Evolutionary conservation across 2,329 filamentous ascomycete genomes (phyloP), one percentile per base, ranked within the genome.

Genomic region (Tolypocladium nubicola): DNA sequence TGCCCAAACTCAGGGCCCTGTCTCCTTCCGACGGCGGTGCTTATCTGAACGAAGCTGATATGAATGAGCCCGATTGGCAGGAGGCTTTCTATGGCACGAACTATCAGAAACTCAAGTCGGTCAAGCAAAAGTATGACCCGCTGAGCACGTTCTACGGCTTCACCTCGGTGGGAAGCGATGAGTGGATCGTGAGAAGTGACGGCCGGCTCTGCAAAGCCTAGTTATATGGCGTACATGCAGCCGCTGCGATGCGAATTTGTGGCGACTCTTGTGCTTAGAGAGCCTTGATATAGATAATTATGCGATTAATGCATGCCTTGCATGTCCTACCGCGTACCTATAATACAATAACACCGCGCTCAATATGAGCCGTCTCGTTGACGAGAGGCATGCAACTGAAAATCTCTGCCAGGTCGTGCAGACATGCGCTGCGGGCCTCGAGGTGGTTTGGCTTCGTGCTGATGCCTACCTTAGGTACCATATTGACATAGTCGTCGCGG

Each of bases 31-130:
- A 19, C 45, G 68, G 71, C 10, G 76, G 74, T 2, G 67, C 73
- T 1, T 80, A 80, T 64, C 70, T 78, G 71, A 81, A 80, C 62
- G 80, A 83, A 67, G 78, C 74, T 2, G 73, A 80, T 63, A 76
- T 76, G 53, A 66, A 67, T 39, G 70, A 79, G 63, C 68, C 68
- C 0, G 60, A 74, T 43, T 80, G 70, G 64, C 69, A 79, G 64
- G 38, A 70, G 13, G 66, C 62, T 2, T 80, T 79, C 63, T 81
- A 74, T 60, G 79, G 78, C 1, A 56, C 21, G 1, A 79, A 79
- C 58, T 81, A 81, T 57, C 57, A 63, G 1, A 61, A 60, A 11
- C 62, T 82, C 23, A 56, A 72, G 16, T 39, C 52, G 0, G 70
- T 83, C 37, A 84, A 85, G 73, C 63, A 69, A 39, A 76, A 73